Evolutionary conservation across 202 grass and related monocot genomes (phyloP).

Genomic region (Cymbopogon flexuosus): DNA sequence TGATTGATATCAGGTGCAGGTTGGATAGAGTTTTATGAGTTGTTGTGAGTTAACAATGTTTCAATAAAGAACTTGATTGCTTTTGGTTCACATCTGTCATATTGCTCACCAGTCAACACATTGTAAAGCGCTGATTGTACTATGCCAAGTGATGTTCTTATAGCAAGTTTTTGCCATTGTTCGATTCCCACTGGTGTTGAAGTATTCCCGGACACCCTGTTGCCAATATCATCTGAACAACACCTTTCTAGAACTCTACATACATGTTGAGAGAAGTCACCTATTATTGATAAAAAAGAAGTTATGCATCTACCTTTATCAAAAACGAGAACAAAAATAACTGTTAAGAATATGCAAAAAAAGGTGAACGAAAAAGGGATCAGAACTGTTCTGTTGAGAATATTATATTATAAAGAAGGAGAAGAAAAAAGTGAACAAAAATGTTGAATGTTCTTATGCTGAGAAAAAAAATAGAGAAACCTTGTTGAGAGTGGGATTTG

Average conservation of each 20-base stretch:
- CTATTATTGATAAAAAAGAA: neutral
- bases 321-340: too few relatives aligned
- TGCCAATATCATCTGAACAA: neutral
- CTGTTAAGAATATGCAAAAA: too few relatives aligned
- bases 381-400: too few relatives aligned
- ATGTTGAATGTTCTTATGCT: neutral
- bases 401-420: neutral
- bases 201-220: neutral
- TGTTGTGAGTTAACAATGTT: neutral
- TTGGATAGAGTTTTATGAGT: neutral
- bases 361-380: too few relatives aligned
- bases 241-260: neutral
- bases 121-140: neutral
- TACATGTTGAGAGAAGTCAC: neutral
- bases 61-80: neutral
- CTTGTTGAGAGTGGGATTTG: constrained; percentile 59
- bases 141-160: neutral
- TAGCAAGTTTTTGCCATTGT: neutral
- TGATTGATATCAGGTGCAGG: neutral
- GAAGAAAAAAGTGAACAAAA: neutral
- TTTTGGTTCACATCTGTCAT: neutral
- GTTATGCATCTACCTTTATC: neutral
- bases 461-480: neutral
- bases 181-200: neutral
- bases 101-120: neutral